A percentile compares a stretch with the other conserved stretches of the same genome.
These are phyloP conservation scores for Hanseniaspora mollemarum DNA, from an alignment of 805 yeast genomes.

Conservation along the genomic window DNA sequence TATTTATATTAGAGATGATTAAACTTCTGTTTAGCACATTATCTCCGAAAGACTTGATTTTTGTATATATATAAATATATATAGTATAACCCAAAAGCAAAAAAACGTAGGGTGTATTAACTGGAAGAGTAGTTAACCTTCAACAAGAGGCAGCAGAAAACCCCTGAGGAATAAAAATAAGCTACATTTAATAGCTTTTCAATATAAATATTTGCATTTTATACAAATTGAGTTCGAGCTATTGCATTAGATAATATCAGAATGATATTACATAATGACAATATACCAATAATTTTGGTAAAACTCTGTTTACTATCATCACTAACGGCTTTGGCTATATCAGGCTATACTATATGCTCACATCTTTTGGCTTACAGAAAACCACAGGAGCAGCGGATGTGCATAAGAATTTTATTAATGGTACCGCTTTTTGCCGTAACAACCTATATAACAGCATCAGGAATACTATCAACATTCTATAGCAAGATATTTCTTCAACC, in stretches of 20 bases:
- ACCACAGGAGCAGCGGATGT: slow-evolving; percentile 76
- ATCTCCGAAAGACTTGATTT: too few species aligned
- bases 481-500: slow-evolving; percentile 51
- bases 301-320: slow-evolving; percentile 22
- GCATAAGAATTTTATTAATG: slow-evolving; percentile 68
- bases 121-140: too few species aligned
- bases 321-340: slow-evolving; percentile 31
- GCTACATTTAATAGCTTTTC: too few species aligned
- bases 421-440: slow-evolving; percentile 71
- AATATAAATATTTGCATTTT: too few species aligned
- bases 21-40: too few species aligned
- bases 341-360: slow-evolving; percentile 36
- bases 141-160: too few species aligned
- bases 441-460: slow-evolving; percentile 37
- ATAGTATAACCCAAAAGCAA: too few species aligned
- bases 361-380: slow-evolving; percentile 69
- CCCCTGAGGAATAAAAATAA: too few species aligned
- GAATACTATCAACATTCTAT: slow-evolving; percentile 37
- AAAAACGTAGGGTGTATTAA: too few species aligned
- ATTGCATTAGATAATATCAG: too few species aligned
- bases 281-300: slow-evolving; percentile 1
- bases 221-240: too few species aligned
- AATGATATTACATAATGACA: not conserved
- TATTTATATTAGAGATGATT: not conserved
- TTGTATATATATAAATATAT: too few species aligned